Evolutionary conservation across 1,139 yeast species (phyloP).

Genomic region (Geotrichum macrosporum): DNA sequence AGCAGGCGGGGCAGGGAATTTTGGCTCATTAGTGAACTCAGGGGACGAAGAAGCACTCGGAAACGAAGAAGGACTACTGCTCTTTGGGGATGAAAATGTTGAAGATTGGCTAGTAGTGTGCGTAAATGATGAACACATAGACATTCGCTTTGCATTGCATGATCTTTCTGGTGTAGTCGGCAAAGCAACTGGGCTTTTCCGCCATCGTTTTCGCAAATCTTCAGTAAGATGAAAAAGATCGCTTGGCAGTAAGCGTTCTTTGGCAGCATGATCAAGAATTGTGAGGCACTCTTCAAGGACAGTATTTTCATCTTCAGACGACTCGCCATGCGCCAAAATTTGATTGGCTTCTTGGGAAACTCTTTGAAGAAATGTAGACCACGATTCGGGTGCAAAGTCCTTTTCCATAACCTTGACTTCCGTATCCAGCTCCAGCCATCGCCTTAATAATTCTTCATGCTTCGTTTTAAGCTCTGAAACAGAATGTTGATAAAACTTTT

Average conservation of each 20-base stretch:
- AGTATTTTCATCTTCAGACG: background rate
- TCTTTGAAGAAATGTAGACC: conserved; percentile 42
- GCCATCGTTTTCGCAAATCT: conserved; percentile 14
- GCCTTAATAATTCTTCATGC: conserved; percentile 42
- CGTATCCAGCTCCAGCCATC: conserved; percentile 43
- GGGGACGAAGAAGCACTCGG: background rate
- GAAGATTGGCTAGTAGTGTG: background rate
- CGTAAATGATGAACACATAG: too few species aligned
- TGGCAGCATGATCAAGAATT: conserved; percentile 10
- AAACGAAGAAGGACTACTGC: background rate
- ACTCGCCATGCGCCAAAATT: conserved; percentile 22
- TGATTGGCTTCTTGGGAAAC: conserved; percentile 29
- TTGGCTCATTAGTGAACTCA: background rate
- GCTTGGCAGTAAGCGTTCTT: conserved; percentile 8
- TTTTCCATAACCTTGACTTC: conserved; percentile 44
- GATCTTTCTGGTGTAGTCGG: background rate
- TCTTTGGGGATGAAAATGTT: conserved; percentile 5
- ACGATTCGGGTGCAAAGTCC: conserved; percentile 51
- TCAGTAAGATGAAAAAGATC: conserved; percentile 10
- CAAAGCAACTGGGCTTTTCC: background rate
- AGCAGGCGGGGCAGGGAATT: background rate
- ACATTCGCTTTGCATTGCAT: too few species aligned
- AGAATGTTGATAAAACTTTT: conserved; percentile 38
- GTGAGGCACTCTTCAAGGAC: conserved; percentile 11
- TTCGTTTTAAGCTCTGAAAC: conserved; percentile 40